Evolutionary conservation across 306 rosid genomes (phyloP).

Genomic region (Glycine soja): DNA sequence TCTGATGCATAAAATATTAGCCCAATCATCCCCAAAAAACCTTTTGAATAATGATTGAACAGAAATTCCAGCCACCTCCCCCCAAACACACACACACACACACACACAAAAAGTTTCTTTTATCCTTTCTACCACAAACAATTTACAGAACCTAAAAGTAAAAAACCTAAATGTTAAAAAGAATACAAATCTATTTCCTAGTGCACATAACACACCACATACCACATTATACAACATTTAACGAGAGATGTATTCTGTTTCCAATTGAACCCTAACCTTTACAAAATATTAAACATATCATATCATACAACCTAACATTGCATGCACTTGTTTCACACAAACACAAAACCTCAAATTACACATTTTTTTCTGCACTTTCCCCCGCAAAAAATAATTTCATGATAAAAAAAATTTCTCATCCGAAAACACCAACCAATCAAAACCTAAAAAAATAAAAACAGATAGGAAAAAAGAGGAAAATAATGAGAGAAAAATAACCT

Average conservation of each 20-base stretch:
- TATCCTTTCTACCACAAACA: not conserved
- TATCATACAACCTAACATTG: not conserved
- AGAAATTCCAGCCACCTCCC: not conserved
- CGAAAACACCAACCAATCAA: not conserved
- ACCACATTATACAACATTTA: not conserved
- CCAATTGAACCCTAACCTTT: not conserved
- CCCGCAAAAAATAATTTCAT: too few species aligned
- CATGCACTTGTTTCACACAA: not conserved
- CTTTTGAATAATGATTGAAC: not conserved
- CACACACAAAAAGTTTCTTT: not conserved
- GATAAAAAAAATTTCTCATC: not conserved
- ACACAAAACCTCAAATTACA: too few species aligned
- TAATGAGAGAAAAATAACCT: constrained; percentile 53
- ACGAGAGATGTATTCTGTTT: not conserved
- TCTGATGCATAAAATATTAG: not conserved
- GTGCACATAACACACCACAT: not conserved
- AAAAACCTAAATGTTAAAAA: not conserved
- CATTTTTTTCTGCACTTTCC: too few species aligned
- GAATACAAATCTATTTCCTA: not conserved
- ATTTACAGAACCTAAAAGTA: not conserved
- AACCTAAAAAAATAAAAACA: not conserved
- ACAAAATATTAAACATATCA: not conserved
- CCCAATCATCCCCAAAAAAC: not conserved
- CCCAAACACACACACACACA: too few species aligned
- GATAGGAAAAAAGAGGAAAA: not conserved